Conservation (phyloP, 2,329 filamentous ascomycete genomes). For the Ophiognomonia clavigignenti-juglandacearum region DNA sequence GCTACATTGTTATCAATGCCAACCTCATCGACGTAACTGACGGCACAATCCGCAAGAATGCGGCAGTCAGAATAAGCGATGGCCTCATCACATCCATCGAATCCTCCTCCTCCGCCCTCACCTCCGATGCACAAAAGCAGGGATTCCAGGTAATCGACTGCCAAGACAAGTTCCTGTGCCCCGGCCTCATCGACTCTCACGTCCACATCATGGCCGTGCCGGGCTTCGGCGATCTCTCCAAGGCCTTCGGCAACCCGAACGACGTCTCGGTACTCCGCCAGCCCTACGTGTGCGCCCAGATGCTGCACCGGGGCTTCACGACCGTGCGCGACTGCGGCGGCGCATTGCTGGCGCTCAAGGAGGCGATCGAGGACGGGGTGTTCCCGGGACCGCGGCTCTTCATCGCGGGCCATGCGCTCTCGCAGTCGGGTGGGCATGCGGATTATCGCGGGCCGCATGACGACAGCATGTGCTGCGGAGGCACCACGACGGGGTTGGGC, state of each 20-base stretch:
- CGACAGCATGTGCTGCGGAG: constrained; percentile 39
- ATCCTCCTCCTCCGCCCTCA: background rate
- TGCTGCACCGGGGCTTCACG: constrained; percentile 49
- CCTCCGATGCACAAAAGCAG: constrained; percentile 15
- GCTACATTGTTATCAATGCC: constrained; percentile 20
- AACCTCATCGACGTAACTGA: constrained; percentile 21
- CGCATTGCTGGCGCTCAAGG: constrained; percentile 40
- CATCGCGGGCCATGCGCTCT: constrained; percentile 43
- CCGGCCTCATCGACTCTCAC: constrained; percentile 20
- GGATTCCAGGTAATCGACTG: constrained; percentile 14
- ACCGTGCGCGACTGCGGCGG: constrained; percentile 49
- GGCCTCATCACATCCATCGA: constrained; percentile 19
- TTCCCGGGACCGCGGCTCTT: constrained; percentile 45
- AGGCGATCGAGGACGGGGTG: constrained; percentile 44
- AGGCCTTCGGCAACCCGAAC: constrained; percentile 20
- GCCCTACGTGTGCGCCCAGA: constrained; percentile 38
- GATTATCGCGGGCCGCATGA: constrained; percentile 39
- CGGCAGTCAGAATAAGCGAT: constrained; percentile 16
- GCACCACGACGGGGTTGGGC: constrained; percentile 33
- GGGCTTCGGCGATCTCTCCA: constrained; percentile 18
- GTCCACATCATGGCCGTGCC: constrained; percentile 22
- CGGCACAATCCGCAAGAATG: constrained; percentile 14
- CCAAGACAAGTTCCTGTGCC: constrained; percentile 6
- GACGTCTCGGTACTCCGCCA: constrained; percentile 32
- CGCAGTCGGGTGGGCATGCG: constrained; percentile 48